These are phyloP conservation scores for Echites panduratus DNA, from an alignment of 257 asterid genomes.

Conservation along the genomic window DNA sequence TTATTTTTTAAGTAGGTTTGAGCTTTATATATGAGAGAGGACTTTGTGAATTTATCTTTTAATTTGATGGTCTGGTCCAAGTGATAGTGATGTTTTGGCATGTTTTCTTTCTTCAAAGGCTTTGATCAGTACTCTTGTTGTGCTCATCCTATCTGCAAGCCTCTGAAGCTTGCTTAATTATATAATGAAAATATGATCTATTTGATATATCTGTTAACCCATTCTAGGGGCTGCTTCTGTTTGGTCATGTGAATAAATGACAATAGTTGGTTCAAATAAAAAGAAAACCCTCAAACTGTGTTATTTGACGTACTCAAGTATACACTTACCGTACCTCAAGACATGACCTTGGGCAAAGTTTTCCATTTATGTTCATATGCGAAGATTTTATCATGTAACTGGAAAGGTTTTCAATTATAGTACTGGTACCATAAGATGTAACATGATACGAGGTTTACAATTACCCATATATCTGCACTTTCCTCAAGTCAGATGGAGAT, in stretches of 20 bases:
- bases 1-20: neutral
- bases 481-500: neutral
- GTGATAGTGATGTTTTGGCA: neutral
- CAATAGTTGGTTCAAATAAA: neutral
- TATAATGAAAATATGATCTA: neutral
- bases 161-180: neutral
- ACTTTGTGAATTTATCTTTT: neutral
- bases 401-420: neutral
- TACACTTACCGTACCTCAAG: no score
- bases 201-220: neutral
- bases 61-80: neutral
- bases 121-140: neutral
- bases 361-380: no score
- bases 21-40: no score
- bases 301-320: no score
- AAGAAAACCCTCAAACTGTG: no score
- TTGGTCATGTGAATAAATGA: neutral
- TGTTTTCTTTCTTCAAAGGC: neutral
- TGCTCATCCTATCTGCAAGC: neutral
- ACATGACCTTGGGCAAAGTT: no score
- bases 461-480: neutral
- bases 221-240: neutral
- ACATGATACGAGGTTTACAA: no score
- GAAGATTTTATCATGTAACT: no score
- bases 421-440: no score